Conservation (phyloP, 106 monocot genomes). For the Dioscorea dumetorum region DNA sequence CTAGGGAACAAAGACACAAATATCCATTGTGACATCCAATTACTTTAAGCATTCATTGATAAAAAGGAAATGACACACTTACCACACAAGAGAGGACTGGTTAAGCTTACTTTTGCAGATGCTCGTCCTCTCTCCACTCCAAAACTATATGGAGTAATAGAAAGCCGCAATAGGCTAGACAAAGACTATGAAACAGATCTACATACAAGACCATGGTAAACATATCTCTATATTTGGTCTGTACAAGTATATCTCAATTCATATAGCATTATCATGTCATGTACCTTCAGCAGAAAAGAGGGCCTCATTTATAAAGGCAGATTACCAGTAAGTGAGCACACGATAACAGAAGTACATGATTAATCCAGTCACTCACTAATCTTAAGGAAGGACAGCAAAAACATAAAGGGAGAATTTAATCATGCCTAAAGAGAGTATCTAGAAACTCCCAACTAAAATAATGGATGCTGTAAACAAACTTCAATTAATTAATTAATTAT, state of each 20-base stretch:
- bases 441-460: neutral
- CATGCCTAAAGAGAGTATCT: too few species aligned
- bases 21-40: slow-evolving; percentile 1
- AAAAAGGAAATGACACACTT: slow-evolving; percentile 17
- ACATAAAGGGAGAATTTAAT: too few species aligned
- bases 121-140: slow-evolving; percentile 16
- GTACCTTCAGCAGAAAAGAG: too few species aligned
- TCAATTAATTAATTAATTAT: too few species aligned
- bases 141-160: slow-evolving; percentile 12
- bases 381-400: too few species aligned
- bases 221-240: too few species aligned
- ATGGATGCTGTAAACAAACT: neutral
- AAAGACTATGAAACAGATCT: neutral
- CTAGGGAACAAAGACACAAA: neutral
- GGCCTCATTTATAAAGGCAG: too few species aligned
- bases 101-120: slow-evolving; percentile 21
- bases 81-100: slow-evolving; percentile 23
- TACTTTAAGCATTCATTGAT: neutral
- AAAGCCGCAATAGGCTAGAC: neutral
- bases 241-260: too few species aligned
- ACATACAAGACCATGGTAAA: neutral
- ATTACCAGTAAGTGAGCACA: too few species aligned
- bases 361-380: too few species aligned
- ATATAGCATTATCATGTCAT: too few species aligned
- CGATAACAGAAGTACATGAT: neutral